Base-by-base conservation (phyloP, 495 filamentous ascomycete genomes). In the Pseudoneurospora amorphoporcata region DNA sequence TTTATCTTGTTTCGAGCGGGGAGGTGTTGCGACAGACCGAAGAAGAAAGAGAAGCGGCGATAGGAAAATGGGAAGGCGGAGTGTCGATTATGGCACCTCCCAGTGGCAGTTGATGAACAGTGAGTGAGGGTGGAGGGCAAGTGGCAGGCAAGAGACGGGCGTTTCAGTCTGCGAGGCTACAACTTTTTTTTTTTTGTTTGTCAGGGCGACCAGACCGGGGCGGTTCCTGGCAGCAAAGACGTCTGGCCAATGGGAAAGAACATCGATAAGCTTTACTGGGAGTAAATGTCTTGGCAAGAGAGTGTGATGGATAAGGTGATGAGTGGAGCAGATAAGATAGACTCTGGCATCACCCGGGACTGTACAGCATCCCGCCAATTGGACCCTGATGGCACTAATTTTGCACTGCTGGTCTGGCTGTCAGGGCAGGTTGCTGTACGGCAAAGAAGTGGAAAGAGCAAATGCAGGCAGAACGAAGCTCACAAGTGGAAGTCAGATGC, bases 141-240 rank as follows among this genome's bases (percentile, higher is more conserved):
- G 35, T 29, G 45, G 29, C 53, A 65, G 53, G 53, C 53, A 65
- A 58, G 16, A 47, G 47, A 37, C 3, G 3, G 3, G 3, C 35
- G 3, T 69, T 45, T 47, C 72, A 41, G 37, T 71, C 9, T 72
- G 58, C 74, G 53, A 72, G 71, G 76, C 72, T 73, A 70, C 71
- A 70, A 69, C 61, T 69, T 73, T 75, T 77, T 65, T 77, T 77
- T 65, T 77, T 77, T 76, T 77, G 32, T 69, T 71, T 70, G 71
- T 69, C 16, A 39, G 39, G 45, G 68, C 42, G 19, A 72, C 35
- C 45, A 39, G 72, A 73, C 72, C 70, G 45, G 71, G 43, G 37
- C 68, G 45, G 61, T 70, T 68, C 70, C 76, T 73, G 40, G 71
- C 39, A 39, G 19, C 14, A 39, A 38, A 61, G 73, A 70, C 71